Conservation (phyloP, 768 basidiomycete species). For the Aureoboletus auriporus region DNA sequence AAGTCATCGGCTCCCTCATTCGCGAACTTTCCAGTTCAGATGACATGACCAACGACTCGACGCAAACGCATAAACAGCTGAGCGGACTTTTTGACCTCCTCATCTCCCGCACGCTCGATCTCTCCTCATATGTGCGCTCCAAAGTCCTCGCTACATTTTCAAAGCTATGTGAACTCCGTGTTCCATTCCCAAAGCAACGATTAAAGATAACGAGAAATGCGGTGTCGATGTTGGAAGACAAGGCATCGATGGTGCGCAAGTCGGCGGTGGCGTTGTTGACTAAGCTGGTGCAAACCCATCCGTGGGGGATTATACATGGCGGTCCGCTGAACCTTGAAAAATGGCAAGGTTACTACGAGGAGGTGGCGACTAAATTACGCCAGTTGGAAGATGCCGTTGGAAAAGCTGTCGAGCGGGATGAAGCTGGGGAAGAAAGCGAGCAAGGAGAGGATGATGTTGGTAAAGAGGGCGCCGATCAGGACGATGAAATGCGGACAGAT, state of each 20-base stretch:
- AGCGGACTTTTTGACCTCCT: slow-evolving; percentile 78
- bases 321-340: slow-evolving; percentile 68
- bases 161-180: slow-evolving; percentile 69
- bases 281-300: slow-evolving; percentile 80
- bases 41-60: slow-evolving; percentile 45
- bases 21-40: slow-evolving; percentile 63
- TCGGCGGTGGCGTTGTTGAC: slow-evolving; percentile 72
- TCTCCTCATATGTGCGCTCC: slow-evolving; percentile 85
- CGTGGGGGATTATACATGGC: slow-evolving; percentile 81
- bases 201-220: slow-evolving; percentile 73
- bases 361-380: slow-evolving; percentile 58
- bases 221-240: slow-evolving; percentile 81
- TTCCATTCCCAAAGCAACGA: slow-evolving; percentile 86
- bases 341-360: slow-evolving; percentile 72
- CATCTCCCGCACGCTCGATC: slow-evolving; percentile 82
- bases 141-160: slow-evolving; percentile 79
- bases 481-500: slow-evolving; percentile 27
- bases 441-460: slow-evolving; percentile 31
- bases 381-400: slow-evolving; percentile 67
- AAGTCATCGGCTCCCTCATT: slow-evolving; percentile 84
- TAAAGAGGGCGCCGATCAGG: slow-evolving; percentile 17
- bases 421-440: slow-evolving; percentile 36
- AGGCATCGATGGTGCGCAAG: slow-evolving; percentile 84
- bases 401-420: slow-evolving; percentile 51
- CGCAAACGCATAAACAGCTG: slow-evolving; percentile 62